Conservation (phyloP, 2,329 filamentous ascomycete genomes). For the Spiromastix sp. region DNA sequence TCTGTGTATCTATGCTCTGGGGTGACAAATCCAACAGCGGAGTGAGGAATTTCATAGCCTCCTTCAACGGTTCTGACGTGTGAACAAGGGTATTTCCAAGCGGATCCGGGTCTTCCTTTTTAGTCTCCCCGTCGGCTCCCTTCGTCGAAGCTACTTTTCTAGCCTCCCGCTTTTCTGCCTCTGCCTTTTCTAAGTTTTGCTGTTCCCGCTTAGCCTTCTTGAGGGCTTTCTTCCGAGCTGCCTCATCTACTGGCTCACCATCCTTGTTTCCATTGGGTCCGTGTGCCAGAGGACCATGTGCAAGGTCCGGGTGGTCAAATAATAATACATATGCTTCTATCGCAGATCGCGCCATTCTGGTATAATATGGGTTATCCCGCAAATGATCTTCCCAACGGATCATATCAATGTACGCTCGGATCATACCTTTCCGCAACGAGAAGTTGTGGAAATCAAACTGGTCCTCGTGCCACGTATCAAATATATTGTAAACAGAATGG, state of each 20-base stretch:
- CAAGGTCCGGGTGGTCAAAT: constrained; percentile 60
- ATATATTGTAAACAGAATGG: constrained; percentile 79
- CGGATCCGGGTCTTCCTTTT: constrained; percentile 88
- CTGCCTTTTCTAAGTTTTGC: constrained; percentile 62
- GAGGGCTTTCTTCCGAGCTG: constrained; percentile 72
- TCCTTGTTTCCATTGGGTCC: constrained; percentile 43
- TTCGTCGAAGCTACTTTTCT: constrained; percentile 63
- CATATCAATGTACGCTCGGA: constrained; percentile 92
- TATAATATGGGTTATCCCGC: constrained; percentile 87
- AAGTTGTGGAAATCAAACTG: constrained; percentile 99
- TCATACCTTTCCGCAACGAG: constrained; percentile 91
- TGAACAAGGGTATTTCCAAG: constrained; percentile 68
- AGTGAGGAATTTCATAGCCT: constrained; percentile 75
- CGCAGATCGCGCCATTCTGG: constrained; percentile 69
- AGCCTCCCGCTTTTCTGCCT: constrained; percentile 73
- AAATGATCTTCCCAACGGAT: constrained; percentile 89
- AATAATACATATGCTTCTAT: constrained; percentile 71
- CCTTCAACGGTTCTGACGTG: constrained; percentile 71
- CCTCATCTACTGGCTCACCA: constrained; percentile 40
- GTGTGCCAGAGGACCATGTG: constrained; percentile 50
- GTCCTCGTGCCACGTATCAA: constrained; percentile 95
- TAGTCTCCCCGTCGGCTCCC: constrained; percentile 45
- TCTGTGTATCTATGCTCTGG: constrained; percentile 69
- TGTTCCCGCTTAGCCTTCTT: constrained; percentile 85
- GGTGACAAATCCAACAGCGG: constrained; percentile 76